Percentiles rank a stretch among this genome's conserved stretches.
phyloP scores from a whole-genome alignment of 768 basidiomycete genomes.

The Leccinum fibrillosum region DNA sequence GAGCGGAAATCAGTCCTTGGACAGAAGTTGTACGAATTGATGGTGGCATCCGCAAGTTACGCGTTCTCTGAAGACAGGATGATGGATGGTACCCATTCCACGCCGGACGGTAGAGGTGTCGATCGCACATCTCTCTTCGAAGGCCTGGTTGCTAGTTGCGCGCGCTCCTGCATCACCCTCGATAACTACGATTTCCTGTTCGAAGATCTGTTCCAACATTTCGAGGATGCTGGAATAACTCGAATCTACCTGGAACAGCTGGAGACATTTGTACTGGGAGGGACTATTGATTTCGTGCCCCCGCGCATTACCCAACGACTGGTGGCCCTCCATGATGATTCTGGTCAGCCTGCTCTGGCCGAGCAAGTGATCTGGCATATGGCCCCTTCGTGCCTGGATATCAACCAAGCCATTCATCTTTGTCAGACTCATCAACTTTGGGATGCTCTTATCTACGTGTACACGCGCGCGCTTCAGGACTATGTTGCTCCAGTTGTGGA shows the following conservation, averaged over 20 bases:
- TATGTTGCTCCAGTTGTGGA: slow-evolving; percentile 89
- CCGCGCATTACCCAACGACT: slow-evolving; percentile 86
- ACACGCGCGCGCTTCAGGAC: slow-evolving; percentile 83
- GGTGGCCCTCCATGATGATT: slow-evolving; percentile 72
- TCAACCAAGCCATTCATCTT: slow-evolving; percentile 86
- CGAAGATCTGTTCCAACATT: slow-evolving; percentile 90
- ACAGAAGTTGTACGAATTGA: slow-evolving; percentile 72
- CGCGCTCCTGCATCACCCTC: slow-evolving; percentile 76
- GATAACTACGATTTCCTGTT: slow-evolving; percentile 85
- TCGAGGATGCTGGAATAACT: slow-evolving; percentile 79
- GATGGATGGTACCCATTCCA: slow-evolving; percentile 81
- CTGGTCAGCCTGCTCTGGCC: slow-evolving; percentile 66
- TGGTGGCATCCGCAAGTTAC: slow-evolving; percentile 84
- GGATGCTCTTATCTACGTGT: slow-evolving; percentile 93
- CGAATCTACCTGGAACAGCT: slow-evolving; percentile 80
- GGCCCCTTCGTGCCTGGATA: slow-evolving; percentile 84
- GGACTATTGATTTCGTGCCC: slow-evolving; percentile 70
- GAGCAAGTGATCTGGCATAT: slow-evolving; percentile 96
- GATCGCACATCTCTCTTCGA: slow-evolving; percentile 91
- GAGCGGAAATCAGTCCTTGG: slow-evolving; percentile 65
- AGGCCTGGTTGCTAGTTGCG: slow-evolving; percentile 73
- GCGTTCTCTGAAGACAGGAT: slow-evolving; percentile 95
- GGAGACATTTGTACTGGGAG: slow-evolving; percentile 77
- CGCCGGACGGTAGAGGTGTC: slow-evolving; percentile 83
- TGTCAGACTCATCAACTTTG: slow-evolving; percentile 84